These are phyloP conservation scores for Cylindricascospora bacillispora DNA, from an alignment of 1,139 yeast species.

Conservation along the genomic window DNA sequence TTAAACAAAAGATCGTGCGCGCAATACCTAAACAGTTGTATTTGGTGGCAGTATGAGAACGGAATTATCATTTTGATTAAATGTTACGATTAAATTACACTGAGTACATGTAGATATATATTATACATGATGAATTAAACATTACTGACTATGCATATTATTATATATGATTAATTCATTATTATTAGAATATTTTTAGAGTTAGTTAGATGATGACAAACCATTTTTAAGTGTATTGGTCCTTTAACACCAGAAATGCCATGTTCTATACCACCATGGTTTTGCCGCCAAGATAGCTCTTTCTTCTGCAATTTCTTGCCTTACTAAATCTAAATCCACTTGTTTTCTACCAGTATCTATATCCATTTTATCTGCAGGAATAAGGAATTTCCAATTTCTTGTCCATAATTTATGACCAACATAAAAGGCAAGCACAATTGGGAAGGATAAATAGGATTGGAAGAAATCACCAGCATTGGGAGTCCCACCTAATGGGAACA, in stretches of 20 bases:
- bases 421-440: constrained; percentile 46
- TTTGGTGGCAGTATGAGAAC: no score
- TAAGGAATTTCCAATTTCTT: constrained; percentile 40
- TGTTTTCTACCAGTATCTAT: constrained; percentile 67
- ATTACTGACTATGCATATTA: no score
- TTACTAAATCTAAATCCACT: constrained; percentile 50
- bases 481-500: constrained; percentile 48
- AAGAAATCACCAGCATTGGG: constrained; percentile 45
- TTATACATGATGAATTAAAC: no score
- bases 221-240: no score
- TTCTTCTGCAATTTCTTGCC: constrained; percentile 58
- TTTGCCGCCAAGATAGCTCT: constrained; percentile 40
- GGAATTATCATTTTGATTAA: no score
- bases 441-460: constrained; percentile 48
- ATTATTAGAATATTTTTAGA: no score
- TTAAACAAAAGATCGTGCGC: no score
- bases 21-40: no score
- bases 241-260: constrained; percentile 42
- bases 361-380: constrained; percentile 45
- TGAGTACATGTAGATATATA: no score
- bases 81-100: no score
- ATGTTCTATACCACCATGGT: constrained; percentile 43
- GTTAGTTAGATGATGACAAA: no score
- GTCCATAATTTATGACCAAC: constrained; percentile 45
- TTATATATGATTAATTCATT: no score